Base-by-base conservation (phyloP, 2,329 filamentous ascomycete genomes). In the Trichophyton rubrum region DNA sequence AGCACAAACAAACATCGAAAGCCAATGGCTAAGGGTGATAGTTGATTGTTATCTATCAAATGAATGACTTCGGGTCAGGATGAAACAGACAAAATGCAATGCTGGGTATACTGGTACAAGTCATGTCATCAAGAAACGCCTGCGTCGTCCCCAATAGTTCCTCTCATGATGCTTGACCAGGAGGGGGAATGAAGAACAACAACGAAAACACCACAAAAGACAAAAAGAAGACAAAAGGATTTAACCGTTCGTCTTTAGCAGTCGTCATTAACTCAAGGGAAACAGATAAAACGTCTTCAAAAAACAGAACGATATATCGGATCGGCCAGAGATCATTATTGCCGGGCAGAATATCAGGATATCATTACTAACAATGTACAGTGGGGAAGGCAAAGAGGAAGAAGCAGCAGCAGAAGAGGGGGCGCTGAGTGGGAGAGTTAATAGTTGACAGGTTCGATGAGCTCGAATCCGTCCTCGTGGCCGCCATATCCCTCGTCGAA, bases 401-500 rank as follows among this genome's bases (percentile, higher is more conserved):
- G 38, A 15, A 3, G 3, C 33, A 30, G 27, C 6, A 30, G 27
- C 6, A 30, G 27, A 30, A 30, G 27, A 1, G 27, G 27, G 27
- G 5, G 27, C 0, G 27, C 7, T 38, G 33, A 40, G 20, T 6
- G 30, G 15, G 30, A 17, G 51, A 24, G 6, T 67, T 61, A 69
- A 30, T 72, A 60, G 49, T 69, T 64, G 61, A 68, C 65, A 53
- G 70, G 67, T 59, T 73, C 70, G 40, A 77, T 70, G 47, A 77
- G 60, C 67, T 77, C 74, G 63, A 76, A 77, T 59, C 76, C 75
- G 51, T 73, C 72, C 27, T 73, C 71, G 60, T 71, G 70, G 27
- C 64, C 66, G 43, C 61, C 47, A 57, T 65, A 67, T 41, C 65
- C 64, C 24, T 75, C 75, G 59, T 69, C 68, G 41, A 75, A 73